Evolutionary conservation across 2,329 filamentous ascomycete species (phyloP).

Genomic region (Fusarium humuli): DNA sequence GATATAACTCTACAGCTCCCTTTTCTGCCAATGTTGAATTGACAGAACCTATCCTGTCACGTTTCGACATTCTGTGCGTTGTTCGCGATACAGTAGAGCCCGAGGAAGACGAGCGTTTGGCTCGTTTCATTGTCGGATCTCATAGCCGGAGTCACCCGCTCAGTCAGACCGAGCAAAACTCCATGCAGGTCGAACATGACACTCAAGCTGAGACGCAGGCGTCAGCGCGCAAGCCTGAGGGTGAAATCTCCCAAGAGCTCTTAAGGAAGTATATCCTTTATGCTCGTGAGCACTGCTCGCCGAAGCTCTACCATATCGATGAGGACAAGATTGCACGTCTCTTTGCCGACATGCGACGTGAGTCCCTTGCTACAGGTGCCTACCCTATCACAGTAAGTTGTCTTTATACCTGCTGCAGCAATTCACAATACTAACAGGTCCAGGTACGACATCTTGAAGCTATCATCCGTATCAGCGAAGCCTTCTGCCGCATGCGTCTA

Average conservation of each 20-base stretch:
- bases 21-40: slow-evolving; percentile 97
- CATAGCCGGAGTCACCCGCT: slow-evolving; percentile 89
- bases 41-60: slow-evolving; percentile 95
- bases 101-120: slow-evolving; percentile 89
- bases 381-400: slow-evolving; percentile 94
- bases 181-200: slow-evolving; percentile 73
- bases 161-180: slow-evolving; percentile 61
- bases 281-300: slow-evolving; percentile 86
- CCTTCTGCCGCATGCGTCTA: slow-evolving; percentile 98
- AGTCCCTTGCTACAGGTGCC: slow-evolving; percentile 91
- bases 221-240: slow-evolving; percentile 54
- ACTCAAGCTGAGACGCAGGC: slow-evolving; percentile 56
- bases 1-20: slow-evolving; percentile 95
- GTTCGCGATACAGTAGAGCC: slow-evolving; percentile 96
- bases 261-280: slow-evolving; percentile 97
- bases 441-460: slow-evolving; percentile 97
- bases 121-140: slow-evolving; percentile 93
- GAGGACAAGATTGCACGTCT: slow-evolving; percentile 95
- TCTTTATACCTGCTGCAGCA: background rate
- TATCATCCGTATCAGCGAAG: slow-evolving; percentile 93
- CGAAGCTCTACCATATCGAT: slow-evolving; percentile 97
- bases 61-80: slow-evolving; percentile 97
- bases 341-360: slow-evolving; percentile 95
- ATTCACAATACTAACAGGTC: slow-evolving; percentile 20
- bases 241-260: slow-evolving; percentile 89